phyloP scores from a whole-genome alignment of 768 basidiomycete genomes.

The Cystofilobasidium bisporidii region DNA sequence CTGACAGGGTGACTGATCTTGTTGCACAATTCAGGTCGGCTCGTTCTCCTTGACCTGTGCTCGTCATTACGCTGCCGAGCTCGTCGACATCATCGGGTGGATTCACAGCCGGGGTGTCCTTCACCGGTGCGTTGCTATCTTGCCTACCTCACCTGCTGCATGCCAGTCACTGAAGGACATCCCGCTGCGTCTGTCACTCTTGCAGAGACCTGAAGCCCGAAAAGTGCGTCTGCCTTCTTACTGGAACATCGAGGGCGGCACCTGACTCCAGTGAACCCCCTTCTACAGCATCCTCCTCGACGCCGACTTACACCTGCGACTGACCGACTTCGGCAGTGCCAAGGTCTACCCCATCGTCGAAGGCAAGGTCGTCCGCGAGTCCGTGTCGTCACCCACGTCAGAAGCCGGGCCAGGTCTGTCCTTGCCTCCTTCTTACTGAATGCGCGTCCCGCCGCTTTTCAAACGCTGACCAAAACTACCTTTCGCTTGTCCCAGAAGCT shows the following conservation, averaged over 20 bases:
- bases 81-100: conserved; percentile 76
- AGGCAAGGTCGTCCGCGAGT: conserved; percentile 18
- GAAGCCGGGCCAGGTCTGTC: conserved; percentile 39
- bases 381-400: neutral
- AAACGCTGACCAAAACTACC: neutral
- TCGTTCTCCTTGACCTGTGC: conserved; percentile 70
- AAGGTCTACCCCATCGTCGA: conserved; percentile 37
- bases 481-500: neutral
- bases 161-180: too few relatives aligned
- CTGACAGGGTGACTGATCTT: too few relatives aligned
- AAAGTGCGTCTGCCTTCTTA: conserved; percentile 42
- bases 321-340: conserved; percentile 96
- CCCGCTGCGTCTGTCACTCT: too few relatives aligned
- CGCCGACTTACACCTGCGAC: conserved; percentile 70
- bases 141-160: neutral
- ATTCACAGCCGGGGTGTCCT: conserved; percentile 86
- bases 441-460: conserved; percentile 26
- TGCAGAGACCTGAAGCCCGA: conserved; percentile 44
- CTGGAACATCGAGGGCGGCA: too few relatives aligned
- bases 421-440: too few relatives aligned
- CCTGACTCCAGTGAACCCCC: too few relatives aligned
- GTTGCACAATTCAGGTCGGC: too few relatives aligned
- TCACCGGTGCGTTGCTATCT: conserved; percentile 49
- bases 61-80: conserved; percentile 77
- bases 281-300: conserved; percentile 89